Evolutionary conservation across 2,329 filamentous ascomycete genomes (phyloP).

Genomic region (Pseudogymnoascus sp.): DNA sequence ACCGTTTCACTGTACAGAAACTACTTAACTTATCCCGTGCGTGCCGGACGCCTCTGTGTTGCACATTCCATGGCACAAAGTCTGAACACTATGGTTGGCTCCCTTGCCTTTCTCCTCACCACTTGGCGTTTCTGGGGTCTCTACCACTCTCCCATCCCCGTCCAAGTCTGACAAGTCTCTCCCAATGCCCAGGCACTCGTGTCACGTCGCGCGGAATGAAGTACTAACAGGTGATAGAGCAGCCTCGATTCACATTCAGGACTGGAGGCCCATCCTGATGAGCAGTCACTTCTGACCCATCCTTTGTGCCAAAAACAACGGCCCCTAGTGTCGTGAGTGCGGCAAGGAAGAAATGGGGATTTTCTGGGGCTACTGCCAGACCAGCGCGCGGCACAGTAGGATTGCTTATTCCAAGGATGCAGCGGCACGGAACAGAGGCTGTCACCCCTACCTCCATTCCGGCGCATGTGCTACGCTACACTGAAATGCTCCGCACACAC

Average conservation of each 20-base stretch:
- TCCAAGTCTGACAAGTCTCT: neutral
- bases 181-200: neutral
- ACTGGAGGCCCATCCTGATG: neutral
- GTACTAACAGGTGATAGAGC: neutral
- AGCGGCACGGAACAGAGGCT: neutral
- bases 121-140: constrained; percentile 2
- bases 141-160: neutral
- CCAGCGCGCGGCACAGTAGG: neutral
- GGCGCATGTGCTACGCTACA: neutral
- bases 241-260: neutral
- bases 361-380: neutral
- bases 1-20: neutral
- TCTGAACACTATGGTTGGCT: neutral
- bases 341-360: neutral
- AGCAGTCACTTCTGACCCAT: constrained; percentile 1
- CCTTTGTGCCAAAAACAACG: neutral
- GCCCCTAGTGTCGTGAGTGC: neutral
- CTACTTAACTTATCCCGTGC: neutral
- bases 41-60: neutral
- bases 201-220: neutral
- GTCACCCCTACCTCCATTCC: neutral
- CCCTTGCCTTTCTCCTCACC: constrained; percentile 1
- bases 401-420: neutral
- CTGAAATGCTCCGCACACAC: neutral
- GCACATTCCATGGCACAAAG: neutral